phyloP scores from a whole-genome alignment of 2,329 filamentous ascomycete species.

The Hymenoscyphus occultus region DNA sequence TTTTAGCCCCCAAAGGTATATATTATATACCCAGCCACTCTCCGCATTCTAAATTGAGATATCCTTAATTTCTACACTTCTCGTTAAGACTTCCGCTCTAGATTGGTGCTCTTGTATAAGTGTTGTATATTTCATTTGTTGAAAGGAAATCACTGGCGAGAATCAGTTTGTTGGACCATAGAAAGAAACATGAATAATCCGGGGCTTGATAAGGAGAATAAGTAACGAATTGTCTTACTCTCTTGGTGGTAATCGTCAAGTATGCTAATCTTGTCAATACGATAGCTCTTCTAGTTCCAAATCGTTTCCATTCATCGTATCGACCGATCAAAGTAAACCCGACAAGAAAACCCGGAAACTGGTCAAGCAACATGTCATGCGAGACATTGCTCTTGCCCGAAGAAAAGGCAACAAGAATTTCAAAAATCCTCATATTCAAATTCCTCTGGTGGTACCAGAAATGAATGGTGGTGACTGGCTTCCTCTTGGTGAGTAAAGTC shows the following conservation, averaged over 20 bases:
- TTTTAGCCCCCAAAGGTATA: neutral
- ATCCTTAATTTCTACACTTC: neutral
- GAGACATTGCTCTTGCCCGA: neutral
- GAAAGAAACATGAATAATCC: neutral
- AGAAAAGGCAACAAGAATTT: neutral
- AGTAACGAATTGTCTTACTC: neutral
- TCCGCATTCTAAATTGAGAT: neutral
- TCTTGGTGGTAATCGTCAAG: neutral
- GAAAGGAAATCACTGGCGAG: neutral
- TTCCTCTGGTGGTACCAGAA: neutral
- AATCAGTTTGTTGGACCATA: neutral
- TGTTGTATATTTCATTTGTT: neutral
- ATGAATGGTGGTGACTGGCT: neutral
- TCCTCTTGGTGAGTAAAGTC: neutral
- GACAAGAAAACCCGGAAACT: constrained; percentile 1
- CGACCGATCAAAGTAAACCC: neutral
- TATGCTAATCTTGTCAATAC: neutral
- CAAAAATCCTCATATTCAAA: neutral
- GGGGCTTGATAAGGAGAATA: neutral
- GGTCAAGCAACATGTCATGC: neutral
- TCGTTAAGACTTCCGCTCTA: neutral
- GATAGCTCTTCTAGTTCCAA: neutral
- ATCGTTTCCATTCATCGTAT: neutral
- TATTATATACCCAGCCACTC: too few species aligned
- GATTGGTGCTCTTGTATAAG: neutral